Evolutionary conservation across 345 rosid genomes (phyloP).

Genomic region (Arabidopsis thaliana): TAIR10.1 NC_003071.7:10933001-10933500

Average conservation of each 20-base stretch:
- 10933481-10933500: constrained; percentile 86
- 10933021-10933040: background rate
- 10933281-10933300: constrained; percentile 75
- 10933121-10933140: background rate
- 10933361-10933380: constrained; percentile 77
- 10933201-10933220: constrained; percentile 12
- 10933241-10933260: constrained; percentile 62
- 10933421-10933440: constrained; percentile 69
- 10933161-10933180: constrained; percentile 32
- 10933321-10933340: constrained; percentile 77
- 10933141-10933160: background rate
- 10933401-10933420: constrained; percentile 75
- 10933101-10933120: constrained; percentile 10
- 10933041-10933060: constrained; percentile 12
- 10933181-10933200: background rate
- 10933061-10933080: background rate
- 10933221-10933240: constrained; percentile 60
- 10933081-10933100: constrained; percentile 17
- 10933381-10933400: constrained; percentile 75
- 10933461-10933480: constrained; percentile 68
- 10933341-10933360: constrained; percentile 81
- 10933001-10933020: background rate
- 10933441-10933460: constrained; percentile 64
- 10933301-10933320: constrained; percentile 73
- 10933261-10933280: constrained; percentile 85